phyloP scores from a whole-genome alignment of 169 alveolate genomes.

The Cardiosporidium cionae region DNA sequence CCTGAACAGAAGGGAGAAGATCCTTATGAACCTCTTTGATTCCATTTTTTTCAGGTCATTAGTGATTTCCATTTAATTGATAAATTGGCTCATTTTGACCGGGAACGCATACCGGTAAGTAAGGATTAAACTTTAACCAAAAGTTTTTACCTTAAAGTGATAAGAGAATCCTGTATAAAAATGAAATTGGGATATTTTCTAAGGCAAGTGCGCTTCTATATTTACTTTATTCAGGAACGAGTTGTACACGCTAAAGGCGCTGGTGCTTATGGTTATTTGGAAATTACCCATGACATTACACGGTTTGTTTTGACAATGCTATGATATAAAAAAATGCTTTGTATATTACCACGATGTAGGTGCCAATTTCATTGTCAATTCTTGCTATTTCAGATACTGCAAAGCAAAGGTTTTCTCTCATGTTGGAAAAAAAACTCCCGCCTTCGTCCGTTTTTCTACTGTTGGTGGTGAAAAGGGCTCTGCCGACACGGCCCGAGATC shows the following conservation, averaged over 20 bases:
- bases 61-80: slow-evolving; percentile 59
- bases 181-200: no score
- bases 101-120: slow-evolving; percentile 68
- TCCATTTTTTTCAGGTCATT: slow-evolving; percentile 21
- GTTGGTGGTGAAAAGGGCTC: slow-evolving; percentile 66
- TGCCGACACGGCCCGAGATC: slow-evolving; percentile 69
- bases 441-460: slow-evolving; percentile 62
- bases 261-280: slow-evolving; percentile 71
- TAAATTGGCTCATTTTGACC: slow-evolving; percentile 65
- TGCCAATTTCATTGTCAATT: no score
- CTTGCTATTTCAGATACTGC: slow-evolving; percentile 47
- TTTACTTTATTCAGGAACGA: slow-evolving; percentile 30
- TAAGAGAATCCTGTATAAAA: no score
- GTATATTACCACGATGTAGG: no score
- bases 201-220: no score
- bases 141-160: no score
- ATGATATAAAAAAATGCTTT: no score
- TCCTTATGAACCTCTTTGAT: no score
- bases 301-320: slow-evolving; percentile 13
- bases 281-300: slow-evolving; percentile 63
- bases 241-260: slow-evolving; percentile 77
- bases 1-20: no score
- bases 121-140: no score
- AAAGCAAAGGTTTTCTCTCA: slow-evolving; percentile 56
- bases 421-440: slow-evolving; percentile 63